phyloP scores from a whole-genome alignment of 768 basidiomycete species.

The Tulasnella sp. region DNA sequence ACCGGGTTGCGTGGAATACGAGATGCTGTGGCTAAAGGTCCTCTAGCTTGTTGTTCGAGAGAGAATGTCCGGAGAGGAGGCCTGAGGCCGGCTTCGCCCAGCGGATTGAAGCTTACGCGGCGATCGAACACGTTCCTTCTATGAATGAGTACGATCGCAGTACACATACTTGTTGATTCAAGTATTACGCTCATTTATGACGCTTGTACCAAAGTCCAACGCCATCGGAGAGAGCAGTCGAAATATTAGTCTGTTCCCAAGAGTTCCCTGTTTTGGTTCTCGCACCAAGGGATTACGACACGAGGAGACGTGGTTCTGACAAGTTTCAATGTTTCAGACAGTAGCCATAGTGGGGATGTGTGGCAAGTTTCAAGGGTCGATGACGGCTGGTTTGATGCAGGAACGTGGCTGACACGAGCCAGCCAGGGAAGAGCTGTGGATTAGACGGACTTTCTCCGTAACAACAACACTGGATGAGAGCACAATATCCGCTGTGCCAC shows the following conservation, averaged over 20 bases:
- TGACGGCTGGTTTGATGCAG: background rate
- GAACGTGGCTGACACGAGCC: constrained; percentile 1
- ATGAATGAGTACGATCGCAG: background rate
- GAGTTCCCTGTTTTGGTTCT: background rate
- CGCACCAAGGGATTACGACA: background rate
- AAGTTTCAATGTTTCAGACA: constrained; percentile 1
- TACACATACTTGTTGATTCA: background rate
- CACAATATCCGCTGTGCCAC: background rate
- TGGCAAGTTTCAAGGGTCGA: constrained; percentile 5
- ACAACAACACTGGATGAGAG: constrained; percentile 4
- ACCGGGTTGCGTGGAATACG: background rate
- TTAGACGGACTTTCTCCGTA: constrained; percentile 11
- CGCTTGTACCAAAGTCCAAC: background rate
- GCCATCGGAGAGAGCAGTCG: background rate
- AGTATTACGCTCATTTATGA: background rate
- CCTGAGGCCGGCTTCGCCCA: background rate
- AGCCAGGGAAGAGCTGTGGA: background rate
- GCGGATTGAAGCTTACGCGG: background rate
- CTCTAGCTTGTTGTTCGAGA: background rate
- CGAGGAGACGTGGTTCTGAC: background rate
- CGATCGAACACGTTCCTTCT: background rate
- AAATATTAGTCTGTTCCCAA: background rate
- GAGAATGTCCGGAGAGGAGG: background rate
- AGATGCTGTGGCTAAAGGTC: background rate
- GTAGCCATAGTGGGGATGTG: background rate